A percentile compares a stretch with the other conserved stretches of the same genome.
Evolutionary conservation across 306 rosid species (phyloP).

Genomic region (Lablab purpureus): DNA sequence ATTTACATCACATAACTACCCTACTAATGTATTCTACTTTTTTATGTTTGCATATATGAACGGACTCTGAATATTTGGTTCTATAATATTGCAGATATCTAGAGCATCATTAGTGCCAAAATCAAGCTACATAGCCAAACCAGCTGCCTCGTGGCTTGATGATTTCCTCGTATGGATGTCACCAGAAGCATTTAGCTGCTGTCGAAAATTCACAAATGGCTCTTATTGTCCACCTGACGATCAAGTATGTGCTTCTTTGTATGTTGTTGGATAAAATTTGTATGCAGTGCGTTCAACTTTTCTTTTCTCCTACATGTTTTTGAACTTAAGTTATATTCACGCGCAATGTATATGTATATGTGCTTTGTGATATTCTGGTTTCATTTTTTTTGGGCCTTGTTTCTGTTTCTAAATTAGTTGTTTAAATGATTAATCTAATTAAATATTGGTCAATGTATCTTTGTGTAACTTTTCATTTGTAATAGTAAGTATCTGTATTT

Average conservation of each 20-base stretch:
- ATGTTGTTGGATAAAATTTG: slow-evolving; percentile 21
- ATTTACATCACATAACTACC: neutral
- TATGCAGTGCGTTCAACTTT: slow-evolving; percentile 22
- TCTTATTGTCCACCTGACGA: slow-evolving; percentile 98
- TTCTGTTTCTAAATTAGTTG: slow-evolving; percentile 25
- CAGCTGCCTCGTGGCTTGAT: slow-evolving; percentile 99
- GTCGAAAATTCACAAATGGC: slow-evolving; percentile 85
- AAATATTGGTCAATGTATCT: slow-evolving; percentile 38
- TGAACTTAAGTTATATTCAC: slow-evolving; percentile 37
- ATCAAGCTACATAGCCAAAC: slow-evolving; percentile 91
- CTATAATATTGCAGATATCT: slow-evolving; percentile 70
- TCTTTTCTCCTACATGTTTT: slow-evolving; percentile 29
- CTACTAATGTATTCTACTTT: neutral
- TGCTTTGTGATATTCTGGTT: slow-evolving; percentile 23
- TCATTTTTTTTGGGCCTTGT: neutral
- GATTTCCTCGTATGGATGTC: slow-evolving; percentile 98
- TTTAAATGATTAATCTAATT: slow-evolving; percentile 34
- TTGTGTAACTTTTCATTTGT: slow-evolving; percentile 40
- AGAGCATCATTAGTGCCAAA: slow-evolving; percentile 81
- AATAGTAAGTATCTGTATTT: slow-evolving; percentile 45
- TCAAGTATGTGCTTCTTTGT: slow-evolving; percentile 66
- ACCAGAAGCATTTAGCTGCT: slow-evolving; percentile 99
- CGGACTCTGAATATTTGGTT: slow-evolving; percentile 41
- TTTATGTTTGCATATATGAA: slow-evolving; percentile 22
- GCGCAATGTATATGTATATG: neutral